Conservation (phyloP, 2,329 filamentous ascomycete genomes). For the Esteya vermicola region DNA sequence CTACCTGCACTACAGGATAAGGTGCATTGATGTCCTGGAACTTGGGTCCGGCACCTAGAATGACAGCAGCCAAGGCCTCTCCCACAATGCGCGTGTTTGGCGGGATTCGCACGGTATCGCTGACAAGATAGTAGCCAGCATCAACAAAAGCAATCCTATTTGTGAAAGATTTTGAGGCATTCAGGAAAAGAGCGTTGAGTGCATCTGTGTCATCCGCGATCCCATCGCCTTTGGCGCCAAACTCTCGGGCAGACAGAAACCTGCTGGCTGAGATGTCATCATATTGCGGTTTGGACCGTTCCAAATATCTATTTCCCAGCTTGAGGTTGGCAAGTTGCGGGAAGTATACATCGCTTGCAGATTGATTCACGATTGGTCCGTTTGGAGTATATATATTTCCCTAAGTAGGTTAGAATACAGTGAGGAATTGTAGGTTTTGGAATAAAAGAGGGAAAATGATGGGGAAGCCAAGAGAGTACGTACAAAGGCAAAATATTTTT, state of each 20-base stretch:
- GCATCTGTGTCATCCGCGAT: constrained; percentile 58
- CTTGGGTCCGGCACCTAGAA: constrained; percentile 41
- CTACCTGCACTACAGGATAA: constrained; percentile 48
- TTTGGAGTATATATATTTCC: constrained; percentile 50
- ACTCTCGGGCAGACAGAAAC: constrained; percentile 55
- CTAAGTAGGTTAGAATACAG: no score
- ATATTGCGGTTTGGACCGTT: constrained; percentile 68
- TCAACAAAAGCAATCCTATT: constrained; percentile 45
- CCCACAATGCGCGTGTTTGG: constrained; percentile 42
- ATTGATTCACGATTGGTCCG: constrained; percentile 32
- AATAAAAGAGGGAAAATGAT: no score
- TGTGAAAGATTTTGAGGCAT: constrained; percentile 19
- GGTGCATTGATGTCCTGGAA: constrained; percentile 44
- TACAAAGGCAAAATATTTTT: constrained; percentile 32
- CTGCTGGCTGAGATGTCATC: constrained; percentile 37
- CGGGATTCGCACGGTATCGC: constrained; percentile 35
- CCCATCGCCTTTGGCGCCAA: constrained; percentile 60
- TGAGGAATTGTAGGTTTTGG: no score
- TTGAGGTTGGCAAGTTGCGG: constrained; percentile 41
- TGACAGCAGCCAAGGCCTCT: constrained; percentile 38
- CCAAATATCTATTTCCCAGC: constrained; percentile 42
- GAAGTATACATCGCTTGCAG: constrained; percentile 18
- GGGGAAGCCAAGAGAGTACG: not conserved
- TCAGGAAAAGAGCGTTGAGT: constrained; percentile 37
- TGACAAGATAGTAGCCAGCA: constrained; percentile 47